Evolutionary conservation across 768 basidiomycete species (phyloP), one percentile per base, ranked within the genome.

Genomic region (Trametes cingulata): DNA sequence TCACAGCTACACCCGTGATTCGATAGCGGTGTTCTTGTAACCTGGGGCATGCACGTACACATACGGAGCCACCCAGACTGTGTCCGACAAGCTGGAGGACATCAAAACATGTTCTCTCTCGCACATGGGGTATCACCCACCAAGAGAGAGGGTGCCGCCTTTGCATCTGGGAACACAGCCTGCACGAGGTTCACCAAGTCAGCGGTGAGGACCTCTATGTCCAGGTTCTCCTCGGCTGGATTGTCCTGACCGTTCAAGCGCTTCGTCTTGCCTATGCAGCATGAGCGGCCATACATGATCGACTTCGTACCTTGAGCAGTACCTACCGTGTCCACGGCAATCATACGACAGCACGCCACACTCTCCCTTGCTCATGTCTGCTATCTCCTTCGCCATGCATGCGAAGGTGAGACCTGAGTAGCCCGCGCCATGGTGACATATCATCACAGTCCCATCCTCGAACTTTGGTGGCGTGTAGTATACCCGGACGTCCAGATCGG

Each of bases 361-460:
- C 64, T 90, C 90, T 6, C 87, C 88, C 27, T 78, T 79, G 42
- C 85, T 82, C 71, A 80, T 63, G 42, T 76, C 81, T 12, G 71
- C 72, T 1, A 98, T 75, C 73, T 91, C 88, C 73, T 87, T 88
- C n/a, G 95, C 93, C 58, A 97, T 80, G 67, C 86, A 88, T 2
- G 97, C 95, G 72, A 96, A 99, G 64, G 85, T 91, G 61, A 98
- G 77, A 0, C 86, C 97, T 0, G 89, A 88, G 70, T 93, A 93
- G 14, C 97, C 97, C 0, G 93, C 96, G 1, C 97, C 97, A 66
- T 99, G 96, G 68, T 97, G 95, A 74, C 92, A 95, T 6, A 98
- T 81, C 71, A 98, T 83, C 3, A 96, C 85, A 0, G 89, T 87
- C 17, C 78, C 80, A 52, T 79, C 76, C 19, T 75, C 64, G 29